Conservation (phyloP, 371 early-diverging fungal genomes). For the Dentiscutata heterogama region DNA sequence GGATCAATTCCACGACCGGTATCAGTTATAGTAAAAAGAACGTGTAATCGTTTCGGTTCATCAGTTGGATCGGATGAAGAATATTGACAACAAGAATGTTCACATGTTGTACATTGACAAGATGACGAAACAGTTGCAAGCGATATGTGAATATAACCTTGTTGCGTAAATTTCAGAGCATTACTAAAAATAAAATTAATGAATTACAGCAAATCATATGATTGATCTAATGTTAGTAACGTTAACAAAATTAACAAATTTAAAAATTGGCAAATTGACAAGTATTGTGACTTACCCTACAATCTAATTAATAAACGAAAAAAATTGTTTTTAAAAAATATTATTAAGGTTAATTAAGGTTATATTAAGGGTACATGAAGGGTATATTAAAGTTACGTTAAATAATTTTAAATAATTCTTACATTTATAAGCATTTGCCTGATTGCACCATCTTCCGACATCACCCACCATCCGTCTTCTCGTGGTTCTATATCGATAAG, state of each 20-base stretch:
- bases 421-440: conserved; percentile 56
- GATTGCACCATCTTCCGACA: conserved; percentile 49
- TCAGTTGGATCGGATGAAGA: neutral
- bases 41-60: conserved; percentile 12
- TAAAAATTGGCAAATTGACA: neutral
- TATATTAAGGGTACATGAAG: no score
- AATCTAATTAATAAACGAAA: conserved; percentile 24
- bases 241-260: neutral
- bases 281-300: neutral
- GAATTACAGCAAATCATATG: neutral
- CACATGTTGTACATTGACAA: neutral
- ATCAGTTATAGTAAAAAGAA: conserved; percentile 56
- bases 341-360: no score
- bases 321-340: no score
- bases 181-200: conserved; percentile 46
- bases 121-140: conserved; percentile 41
- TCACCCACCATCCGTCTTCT: conserved; percentile 49
- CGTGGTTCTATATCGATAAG: conserved; percentile 23
- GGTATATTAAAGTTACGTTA: no score
- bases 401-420: neutral
- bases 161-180: conserved; percentile 56
- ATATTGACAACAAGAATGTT: conserved; percentile 33
- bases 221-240: neutral
- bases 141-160: conserved; percentile 55
- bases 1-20: conserved; percentile 56